These are phyloP conservation scores for Ogataea polymorpha DNA, from an alignment of 805 yeast species.

Conservation along the genomic window DNA sequence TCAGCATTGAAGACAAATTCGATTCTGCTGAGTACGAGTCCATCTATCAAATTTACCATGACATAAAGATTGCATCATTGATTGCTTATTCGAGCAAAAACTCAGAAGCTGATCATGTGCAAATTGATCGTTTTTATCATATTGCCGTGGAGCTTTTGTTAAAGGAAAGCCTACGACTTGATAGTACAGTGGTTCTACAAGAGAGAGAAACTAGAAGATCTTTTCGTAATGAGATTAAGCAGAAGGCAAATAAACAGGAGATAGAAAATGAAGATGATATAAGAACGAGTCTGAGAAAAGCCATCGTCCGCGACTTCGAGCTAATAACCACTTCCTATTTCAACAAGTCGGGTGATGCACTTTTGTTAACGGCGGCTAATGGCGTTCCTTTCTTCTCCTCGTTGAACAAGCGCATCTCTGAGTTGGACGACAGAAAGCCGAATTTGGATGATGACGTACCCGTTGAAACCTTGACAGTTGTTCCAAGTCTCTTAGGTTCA, in stretches of 20 bases:
- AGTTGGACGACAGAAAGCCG: conserved; percentile 71
- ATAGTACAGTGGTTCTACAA: conserved; percentile 25
- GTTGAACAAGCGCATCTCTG: conserved; percentile 56
- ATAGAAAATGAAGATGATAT: conserved; percentile 15
- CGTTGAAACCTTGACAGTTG: conserved; percentile 60
- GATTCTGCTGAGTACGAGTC: conserved; percentile 39
- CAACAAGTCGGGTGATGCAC: conserved; percentile 61
- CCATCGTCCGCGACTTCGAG: conserved; percentile 55
- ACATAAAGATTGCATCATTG: conserved; percentile 55
- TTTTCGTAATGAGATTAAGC: conserved; percentile 1
- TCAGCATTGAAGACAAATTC: conserved; percentile 38
- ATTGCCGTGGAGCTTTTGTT: conserved; percentile 59
- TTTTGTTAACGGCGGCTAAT: conserved; percentile 53
- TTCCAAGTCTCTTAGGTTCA: conserved; percentile 47
- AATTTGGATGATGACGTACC: conserved; percentile 54
- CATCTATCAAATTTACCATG: conserved; percentile 62
- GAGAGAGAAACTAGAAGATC: conserved; percentile 1
- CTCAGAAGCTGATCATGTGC: conserved; percentile 47
- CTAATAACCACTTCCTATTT: conserved; percentile 53
- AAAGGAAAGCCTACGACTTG: conserved; percentile 54
- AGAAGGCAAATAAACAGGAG: conserved; percentile 5
- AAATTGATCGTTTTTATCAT: conserved; percentile 61
- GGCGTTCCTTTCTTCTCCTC: conserved; percentile 82
- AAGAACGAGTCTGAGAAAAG: conserved; percentile 33
- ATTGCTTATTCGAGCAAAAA: conserved; percentile 45